These are phyloP conservation scores for Coemansia sp. DNA, from an alignment of 192 early-diverging fungal genomes.

Conservation along the genomic window DNA sequence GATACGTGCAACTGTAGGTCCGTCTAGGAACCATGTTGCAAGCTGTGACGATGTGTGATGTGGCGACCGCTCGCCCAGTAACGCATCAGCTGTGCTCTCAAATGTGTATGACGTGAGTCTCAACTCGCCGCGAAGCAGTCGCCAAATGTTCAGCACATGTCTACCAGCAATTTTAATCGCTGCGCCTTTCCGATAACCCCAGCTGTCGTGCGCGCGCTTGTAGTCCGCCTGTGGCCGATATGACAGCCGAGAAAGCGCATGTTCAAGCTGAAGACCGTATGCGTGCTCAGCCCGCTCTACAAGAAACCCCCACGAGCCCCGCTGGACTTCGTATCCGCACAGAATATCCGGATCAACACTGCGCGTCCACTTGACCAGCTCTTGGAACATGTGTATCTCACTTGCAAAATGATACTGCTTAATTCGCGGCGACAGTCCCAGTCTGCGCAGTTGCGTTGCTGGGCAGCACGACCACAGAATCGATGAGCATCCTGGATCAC, in stretches of 20 bases:
- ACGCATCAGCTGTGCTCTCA: slow-evolving; percentile 70
- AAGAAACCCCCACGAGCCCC: slow-evolving; percentile 86
- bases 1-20: slow-evolving; percentile 55
- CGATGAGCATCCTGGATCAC: not conserved
- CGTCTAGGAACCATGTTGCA: slow-evolving; percentile 65
- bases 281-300: slow-evolving; percentile 57
- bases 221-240: not conserved
- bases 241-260: slow-evolving; percentile 55
- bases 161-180: slow-evolving; percentile 68
- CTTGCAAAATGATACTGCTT: slow-evolving; percentile 42
- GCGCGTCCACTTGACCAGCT: slow-evolving; percentile 58
- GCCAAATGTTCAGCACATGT: slow-evolving; percentile 87
- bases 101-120: slow-evolving; percentile 76
- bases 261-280: slow-evolving; percentile 51
- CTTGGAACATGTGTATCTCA: slow-evolving; percentile 64
- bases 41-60: slow-evolving; percentile 61
- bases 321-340: slow-evolving; percentile 84
- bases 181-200: slow-evolving; percentile 66
- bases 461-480: slow-evolving; percentile 29
- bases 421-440: slow-evolving; percentile 19
- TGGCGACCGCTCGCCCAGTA: slow-evolving; percentile 71
- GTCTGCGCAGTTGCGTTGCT: slow-evolving; percentile 2
- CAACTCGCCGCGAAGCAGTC: slow-evolving; percentile 76
- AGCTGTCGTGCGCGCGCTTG: slow-evolving; percentile 29
- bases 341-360: slow-evolving; percentile 82